Percentiles rank a stretch among this genome's conserved stretches.
Evolutionary conservation across 176 grass and related monocot genomes (phyloP).

Genomic region (Saccharum spontaneum): DNA sequence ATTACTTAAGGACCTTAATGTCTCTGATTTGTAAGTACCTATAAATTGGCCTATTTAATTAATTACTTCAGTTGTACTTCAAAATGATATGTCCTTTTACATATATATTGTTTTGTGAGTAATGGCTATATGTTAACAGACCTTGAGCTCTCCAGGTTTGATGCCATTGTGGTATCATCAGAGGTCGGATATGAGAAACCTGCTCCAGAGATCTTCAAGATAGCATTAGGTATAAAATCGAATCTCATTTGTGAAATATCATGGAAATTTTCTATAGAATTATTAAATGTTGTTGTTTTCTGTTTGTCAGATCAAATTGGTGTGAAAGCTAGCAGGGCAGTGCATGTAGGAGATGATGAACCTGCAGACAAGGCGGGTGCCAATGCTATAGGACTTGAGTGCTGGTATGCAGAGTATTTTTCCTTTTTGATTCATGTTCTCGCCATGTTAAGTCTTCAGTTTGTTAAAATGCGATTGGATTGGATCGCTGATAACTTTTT

Average conservation of each 20-base stretch:
- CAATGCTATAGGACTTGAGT: conserved; percentile 75
- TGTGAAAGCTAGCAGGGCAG: conserved; percentile 47
- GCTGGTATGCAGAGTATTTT: conserved; percentile 54
- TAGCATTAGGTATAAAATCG: conserved; percentile 63
- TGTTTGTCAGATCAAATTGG: conserved; percentile 69
- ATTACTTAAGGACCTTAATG: conserved; percentile 70
- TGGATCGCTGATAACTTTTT: neutral
- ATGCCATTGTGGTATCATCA: conserved; percentile 90
- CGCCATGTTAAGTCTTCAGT: neutral
- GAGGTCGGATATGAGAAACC: conserved; percentile 94
- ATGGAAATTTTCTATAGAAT: neutral
- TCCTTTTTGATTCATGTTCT: neutral
- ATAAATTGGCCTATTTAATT: neutral
- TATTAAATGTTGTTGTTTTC: neutral
- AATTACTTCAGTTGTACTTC: neutral
- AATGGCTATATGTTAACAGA: conserved; percentile 33
- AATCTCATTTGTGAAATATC: neutral
- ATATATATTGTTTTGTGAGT: neutral
- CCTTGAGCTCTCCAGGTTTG: conserved; percentile 76
- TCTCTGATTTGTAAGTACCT: conserved; percentile 68
- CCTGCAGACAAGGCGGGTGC: conserved; percentile 67
- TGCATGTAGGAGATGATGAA: conserved; percentile 92
- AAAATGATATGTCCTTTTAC: neutral
- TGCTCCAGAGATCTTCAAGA: conserved; percentile 84
- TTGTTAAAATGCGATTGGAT: neutral